Conservation (phyloP, 139 green algal species). For the Astrephomene gubernaculifera region DNA sequence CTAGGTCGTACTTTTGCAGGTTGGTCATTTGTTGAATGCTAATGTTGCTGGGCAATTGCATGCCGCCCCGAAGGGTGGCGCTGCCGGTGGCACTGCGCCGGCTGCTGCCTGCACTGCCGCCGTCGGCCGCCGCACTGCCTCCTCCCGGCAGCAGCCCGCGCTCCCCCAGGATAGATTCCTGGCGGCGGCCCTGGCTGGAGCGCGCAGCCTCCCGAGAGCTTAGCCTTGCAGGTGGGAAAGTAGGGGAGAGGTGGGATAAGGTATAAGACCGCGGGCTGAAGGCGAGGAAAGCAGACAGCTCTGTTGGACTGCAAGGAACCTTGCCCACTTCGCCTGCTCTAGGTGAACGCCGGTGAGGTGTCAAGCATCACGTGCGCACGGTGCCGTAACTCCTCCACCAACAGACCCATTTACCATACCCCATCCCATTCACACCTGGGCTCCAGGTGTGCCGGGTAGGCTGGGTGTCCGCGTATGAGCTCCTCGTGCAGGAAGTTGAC, state of each 20-base stretch:
- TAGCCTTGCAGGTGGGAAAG: neutral
- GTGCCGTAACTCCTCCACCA: too few relatives aligned
- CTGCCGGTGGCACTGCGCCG: neutral
- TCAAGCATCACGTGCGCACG: too few relatives aligned
- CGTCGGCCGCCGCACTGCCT: neutral
- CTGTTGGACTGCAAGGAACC: too few relatives aligned
- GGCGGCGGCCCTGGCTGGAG: neutral
- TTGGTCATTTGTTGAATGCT: conserved; percentile 43
- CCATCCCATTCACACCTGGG: neutral
- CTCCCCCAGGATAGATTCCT: neutral
- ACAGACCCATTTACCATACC: too few relatives aligned
- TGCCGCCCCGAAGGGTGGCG: neutral
- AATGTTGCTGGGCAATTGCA: conserved; percentile 17
- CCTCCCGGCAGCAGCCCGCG: neutral
- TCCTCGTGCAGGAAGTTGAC: conserved; percentile 63
- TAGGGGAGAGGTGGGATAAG: too few relatives aligned
- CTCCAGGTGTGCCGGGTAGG: neutral
- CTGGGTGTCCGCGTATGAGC: conserved; percentile 26
- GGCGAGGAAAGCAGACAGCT: too few relatives aligned
- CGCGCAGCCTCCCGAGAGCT: neutral
- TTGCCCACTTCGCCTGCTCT: too few relatives aligned
- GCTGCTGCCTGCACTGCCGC: neutral
- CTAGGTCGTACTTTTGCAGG: conserved; percentile 51
- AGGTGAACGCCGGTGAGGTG: too few relatives aligned
- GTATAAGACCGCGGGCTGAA: too few relatives aligned